Conservation (phyloP, 2,329 filamentous ascomycete species). For the Trichoderma harzianum region DNA sequence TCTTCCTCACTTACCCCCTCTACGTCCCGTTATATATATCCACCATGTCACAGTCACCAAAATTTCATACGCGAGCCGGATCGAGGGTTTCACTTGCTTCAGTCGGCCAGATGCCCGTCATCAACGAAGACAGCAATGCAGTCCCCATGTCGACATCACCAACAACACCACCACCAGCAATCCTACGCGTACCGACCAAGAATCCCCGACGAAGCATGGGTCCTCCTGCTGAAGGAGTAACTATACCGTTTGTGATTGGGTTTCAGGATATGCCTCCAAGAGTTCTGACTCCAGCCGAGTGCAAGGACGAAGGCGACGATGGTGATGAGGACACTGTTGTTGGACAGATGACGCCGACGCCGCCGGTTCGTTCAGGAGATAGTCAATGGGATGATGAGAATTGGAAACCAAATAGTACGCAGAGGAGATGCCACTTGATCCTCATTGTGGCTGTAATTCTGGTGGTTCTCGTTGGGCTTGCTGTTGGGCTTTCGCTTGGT, state of each 20-base stretch:
- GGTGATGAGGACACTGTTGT: conserved; percentile 9
- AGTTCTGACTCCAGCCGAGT: background rate
- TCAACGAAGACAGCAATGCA: conserved; percentile 33
- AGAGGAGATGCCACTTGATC: conserved; percentile 34
- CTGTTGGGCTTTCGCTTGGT: conserved; percentile 40
- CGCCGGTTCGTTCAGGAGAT: conserved; percentile 4
- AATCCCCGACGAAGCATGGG: conserved; percentile 26
- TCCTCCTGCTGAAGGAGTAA: background rate
- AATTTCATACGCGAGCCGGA: conserved; percentile 8
- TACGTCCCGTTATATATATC: background rate
- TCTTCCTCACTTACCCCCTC: background rate
- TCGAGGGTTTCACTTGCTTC: conserved; percentile 26
- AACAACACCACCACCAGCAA: conserved; percentile 23
- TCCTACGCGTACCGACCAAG: conserved; percentile 32
- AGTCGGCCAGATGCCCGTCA: conserved; percentile 36
- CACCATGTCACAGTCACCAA: conserved; percentile 3
- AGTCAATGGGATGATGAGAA: conserved; percentile 17
- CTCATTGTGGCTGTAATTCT: conserved; percentile 30
- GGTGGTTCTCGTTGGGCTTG: conserved; percentile 35
- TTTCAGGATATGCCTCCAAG: conserved; percentile 3
- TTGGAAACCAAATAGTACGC: conserved; percentile 16
- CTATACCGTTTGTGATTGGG: conserved; percentile 17
- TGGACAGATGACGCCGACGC: conserved; percentile 15
- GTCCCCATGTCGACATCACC: background rate
- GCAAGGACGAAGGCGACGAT: conserved; percentile 16